Evolutionary conservation across 768 basidiomycete genomes (phyloP), one percentile per base, ranked within the genome.

Genomic region (Rhizopogon sp.): DNA sequence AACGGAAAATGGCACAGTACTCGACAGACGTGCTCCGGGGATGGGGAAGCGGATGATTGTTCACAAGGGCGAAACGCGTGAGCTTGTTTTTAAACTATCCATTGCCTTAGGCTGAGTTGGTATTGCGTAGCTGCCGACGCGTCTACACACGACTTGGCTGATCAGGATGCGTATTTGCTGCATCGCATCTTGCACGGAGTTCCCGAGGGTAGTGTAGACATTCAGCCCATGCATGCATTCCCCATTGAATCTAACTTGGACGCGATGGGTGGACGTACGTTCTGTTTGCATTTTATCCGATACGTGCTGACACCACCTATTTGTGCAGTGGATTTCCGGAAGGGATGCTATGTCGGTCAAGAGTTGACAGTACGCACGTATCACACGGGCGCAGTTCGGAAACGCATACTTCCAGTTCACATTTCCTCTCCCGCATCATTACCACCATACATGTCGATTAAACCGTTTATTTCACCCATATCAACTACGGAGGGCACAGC

Each of bases 301-400:
- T 16, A 31, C 16, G 1, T 42, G 33, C 39, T 63, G 42, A 59
- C 43, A 3, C 10, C 31, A 33, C 8, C 31, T 7, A 13, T 37
- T 10, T 37, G 11, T 13, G 28, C 77, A 88, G 95, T 98, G 66
- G 93, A 98, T 71, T 98, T 97, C 69, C 78, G 91, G 54, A 99
- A 99, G 73, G 97, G 97, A 3, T 99, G 97, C 66, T 98, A 98
- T 65, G 87, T 98, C 5, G 97, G 97, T 8, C 97, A 99, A 76
- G 97, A 98, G 64, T 77, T 98, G 40, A 98, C 95, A 0, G 95
- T 97, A 6, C 83, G 97, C 50, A 98, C 96, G 39, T 96, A 96
- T 69, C 93, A 98, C 68, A 98, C 89, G 6, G 97, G 97, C 10
- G 78, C 88, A 28, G 75, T 97, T 42, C 79, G 97, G 58, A 98